A percentile compares a stretch with the other conserved stretches of the same genome.
phyloP scores from a whole-genome alignment of 805 yeast genomes.

The Maudiozyma turicensis region DNA sequence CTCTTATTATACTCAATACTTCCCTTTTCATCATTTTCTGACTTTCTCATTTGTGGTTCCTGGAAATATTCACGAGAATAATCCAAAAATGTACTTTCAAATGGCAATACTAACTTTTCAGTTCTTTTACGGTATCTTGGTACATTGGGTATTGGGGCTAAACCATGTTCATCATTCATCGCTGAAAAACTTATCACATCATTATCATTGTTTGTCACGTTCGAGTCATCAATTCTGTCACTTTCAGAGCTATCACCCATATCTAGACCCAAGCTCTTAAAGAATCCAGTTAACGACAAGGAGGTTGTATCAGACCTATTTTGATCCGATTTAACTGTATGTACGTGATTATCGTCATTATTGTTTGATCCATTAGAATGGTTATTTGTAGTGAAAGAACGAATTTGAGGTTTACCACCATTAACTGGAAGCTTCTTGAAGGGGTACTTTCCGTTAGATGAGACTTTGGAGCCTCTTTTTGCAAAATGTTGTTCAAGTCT shows the following conservation, averaged over 20 bases:
- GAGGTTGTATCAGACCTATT: neutral
- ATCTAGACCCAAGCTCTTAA: constrained; percentile 20
- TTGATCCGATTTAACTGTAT: neutral
- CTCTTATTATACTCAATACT: constrained; percentile 74
- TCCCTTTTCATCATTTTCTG: constrained; percentile 86
- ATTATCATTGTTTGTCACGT: constrained; percentile 19
- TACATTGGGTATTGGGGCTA: constrained; percentile 45
- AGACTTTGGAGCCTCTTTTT: constrained; percentile 33
- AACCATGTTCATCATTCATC: constrained; percentile 29
- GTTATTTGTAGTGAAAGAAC: constrained; percentile 8
- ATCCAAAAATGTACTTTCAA: constrained; percentile 56
- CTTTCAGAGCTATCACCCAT: constrained; percentile 8
- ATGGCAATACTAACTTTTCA: constrained; percentile 35
- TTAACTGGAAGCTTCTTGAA: constrained; percentile 3
- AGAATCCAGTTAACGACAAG: constrained; percentile 22
- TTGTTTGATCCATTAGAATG: neutral
- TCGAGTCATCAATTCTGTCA: constrained; percentile 5
- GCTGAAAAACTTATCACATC: constrained; percentile 16
- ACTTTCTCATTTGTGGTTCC: constrained; percentile 85
- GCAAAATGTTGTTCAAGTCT: constrained; percentile 58
- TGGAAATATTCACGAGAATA: constrained; percentile 85
- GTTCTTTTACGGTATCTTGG: constrained; percentile 38
- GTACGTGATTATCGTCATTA: neutral
- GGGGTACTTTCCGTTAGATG: constrained; percentile 4
- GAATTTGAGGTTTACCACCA: constrained; percentile 3